Base-by-base conservation (phyloP, 2,329 filamentous ascomycete genomes). In the Calonectria hongkongensis region DNA sequence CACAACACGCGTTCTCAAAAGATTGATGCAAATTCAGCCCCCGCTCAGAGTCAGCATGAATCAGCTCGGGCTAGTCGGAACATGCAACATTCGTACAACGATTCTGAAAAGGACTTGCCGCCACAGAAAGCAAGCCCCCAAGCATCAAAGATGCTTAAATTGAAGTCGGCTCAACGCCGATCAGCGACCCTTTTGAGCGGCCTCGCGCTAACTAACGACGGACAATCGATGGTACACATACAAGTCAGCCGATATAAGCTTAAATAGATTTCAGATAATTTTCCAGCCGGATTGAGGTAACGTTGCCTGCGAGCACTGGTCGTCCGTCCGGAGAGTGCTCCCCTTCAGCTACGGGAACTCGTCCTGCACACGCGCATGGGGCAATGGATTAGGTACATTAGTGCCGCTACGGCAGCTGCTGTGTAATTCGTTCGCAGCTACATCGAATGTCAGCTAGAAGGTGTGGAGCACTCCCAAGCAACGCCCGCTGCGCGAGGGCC, bases 161-260 rank as follows among this genome's bases (percentile, higher is more conserved):
- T 39, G 54, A 41, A 60, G 54, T 27, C 13, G 54, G 33, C 16
- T 18, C 21, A 41, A 60, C 21, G n/a, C 12, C 16, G 54, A 27
- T 60, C 54, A 60, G 33, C 54, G 2, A 60, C 54, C 45, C 45
- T 28, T 36, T 16, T 28, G 63, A 54, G 28, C 62, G 18, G 50
- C 13, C 45, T 65, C n/a, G 9, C 62, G 39, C 54, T 28, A 41
- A 51, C n/a, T 25, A 30, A 7, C 54, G 48, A 41, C 27, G 39
- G 50, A 54, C 66, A 67, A 70, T 68, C 45, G 58, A 68, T 51
- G 47, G 66, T 54, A 68, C 69, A 76, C 71, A 71, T 65, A 66
- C 58, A 47, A 33, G 74, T 72, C 73, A 64, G 4, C 33, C 21
- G 25, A 80, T 76, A 80, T 80, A 79, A 79, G 78, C 76, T 80